phyloP scores from a whole-genome alignment of 1,284 basidiomycete genomes.

The Austropuccinia psidii region DNA sequence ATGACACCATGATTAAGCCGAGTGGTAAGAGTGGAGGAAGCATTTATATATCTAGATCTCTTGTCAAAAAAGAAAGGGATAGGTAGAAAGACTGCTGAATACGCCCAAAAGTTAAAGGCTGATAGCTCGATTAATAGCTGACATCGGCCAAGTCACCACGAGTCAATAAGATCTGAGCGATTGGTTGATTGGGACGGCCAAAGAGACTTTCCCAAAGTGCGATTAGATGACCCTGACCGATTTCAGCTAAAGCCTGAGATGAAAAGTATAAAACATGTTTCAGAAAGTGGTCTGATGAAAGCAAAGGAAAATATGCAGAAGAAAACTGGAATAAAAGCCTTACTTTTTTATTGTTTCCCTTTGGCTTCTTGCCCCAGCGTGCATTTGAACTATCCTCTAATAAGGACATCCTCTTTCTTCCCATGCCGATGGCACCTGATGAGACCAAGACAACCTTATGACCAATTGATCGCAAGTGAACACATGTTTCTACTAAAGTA shows the following conservation, averaged over 20 bases:
- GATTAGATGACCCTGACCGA: conserved; percentile 91
- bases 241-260: conserved; percentile 84
- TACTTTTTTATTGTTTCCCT: conserved; percentile 85
- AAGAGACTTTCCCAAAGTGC: conserved; percentile 97
- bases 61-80: conserved; percentile 52
- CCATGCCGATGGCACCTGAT: conserved; percentile 93
- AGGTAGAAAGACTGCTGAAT: too few relatives aligned
- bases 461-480: conserved; percentile 66
- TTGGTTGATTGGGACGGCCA: conserved; percentile 81
- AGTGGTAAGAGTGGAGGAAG: conserved; percentile 84
- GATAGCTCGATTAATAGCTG: conserved; percentile 46
- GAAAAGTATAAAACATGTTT: conserved; percentile 7
- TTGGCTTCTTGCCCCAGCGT: conserved; percentile 66
- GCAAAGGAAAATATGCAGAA: background rate
- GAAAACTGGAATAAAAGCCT: background rate
- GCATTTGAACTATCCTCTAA: background rate
- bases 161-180: conserved; percentile 89
- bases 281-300: background rate
- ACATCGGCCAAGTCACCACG: conserved; percentile 95
- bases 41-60: conserved; percentile 83
- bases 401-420: conserved; percentile 70
- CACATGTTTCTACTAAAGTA: conserved; percentile 82
- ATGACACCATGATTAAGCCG: conserved; percentile 81
- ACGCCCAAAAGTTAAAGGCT: too few relatives aligned
- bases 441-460: conserved; percentile 93